These are phyloP conservation scores for Xylaria castorea DNA, from an alignment of 495 filamentous ascomycete species.

Conservation along the genomic window DNA sequence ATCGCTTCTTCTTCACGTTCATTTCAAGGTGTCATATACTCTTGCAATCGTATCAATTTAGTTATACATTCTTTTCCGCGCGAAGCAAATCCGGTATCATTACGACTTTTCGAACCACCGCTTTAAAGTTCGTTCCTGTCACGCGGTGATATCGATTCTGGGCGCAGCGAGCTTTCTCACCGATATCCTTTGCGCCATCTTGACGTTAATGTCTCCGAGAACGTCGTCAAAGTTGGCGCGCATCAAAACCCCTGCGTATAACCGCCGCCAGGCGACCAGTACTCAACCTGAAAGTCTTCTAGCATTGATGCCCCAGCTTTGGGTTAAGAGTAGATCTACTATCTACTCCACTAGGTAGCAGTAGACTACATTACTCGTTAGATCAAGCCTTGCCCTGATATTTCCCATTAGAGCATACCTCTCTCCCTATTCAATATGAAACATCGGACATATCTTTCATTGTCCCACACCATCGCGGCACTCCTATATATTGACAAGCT, in stretches of 20 bases:
- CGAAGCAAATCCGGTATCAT: background rate
- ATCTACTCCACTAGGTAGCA: background rate
- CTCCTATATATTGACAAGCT: too few relatives aligned
- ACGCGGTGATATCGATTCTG: background rate
- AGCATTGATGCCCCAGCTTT: background rate
- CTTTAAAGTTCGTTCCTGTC: background rate
- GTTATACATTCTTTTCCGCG: slow-evolving; percentile 25
- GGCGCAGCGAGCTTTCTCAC: background rate
- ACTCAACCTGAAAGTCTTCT: background rate
- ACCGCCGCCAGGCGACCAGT: background rate
- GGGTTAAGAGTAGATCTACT: too few relatives aligned
- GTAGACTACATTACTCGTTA: too few relatives aligned
- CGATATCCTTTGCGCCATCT: background rate
- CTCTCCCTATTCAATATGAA: too few relatives aligned
- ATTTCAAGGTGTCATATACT: slow-evolving; percentile 15
- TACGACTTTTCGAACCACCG: background rate
- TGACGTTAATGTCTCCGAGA: background rate
- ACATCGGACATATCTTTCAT: too few relatives aligned
- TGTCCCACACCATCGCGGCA: too few relatives aligned
- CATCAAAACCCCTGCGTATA: background rate
- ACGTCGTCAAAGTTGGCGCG: background rate
- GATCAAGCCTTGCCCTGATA: too few relatives aligned
- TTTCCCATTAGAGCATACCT: too few relatives aligned
- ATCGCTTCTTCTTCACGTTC: slow-evolving; percentile 14
- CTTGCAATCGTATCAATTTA: slow-evolving; percentile 22